phyloP scores from a whole-genome alignment of 495 filamentous ascomycete species.

The Lasiosphaeria miniovina region DNA sequence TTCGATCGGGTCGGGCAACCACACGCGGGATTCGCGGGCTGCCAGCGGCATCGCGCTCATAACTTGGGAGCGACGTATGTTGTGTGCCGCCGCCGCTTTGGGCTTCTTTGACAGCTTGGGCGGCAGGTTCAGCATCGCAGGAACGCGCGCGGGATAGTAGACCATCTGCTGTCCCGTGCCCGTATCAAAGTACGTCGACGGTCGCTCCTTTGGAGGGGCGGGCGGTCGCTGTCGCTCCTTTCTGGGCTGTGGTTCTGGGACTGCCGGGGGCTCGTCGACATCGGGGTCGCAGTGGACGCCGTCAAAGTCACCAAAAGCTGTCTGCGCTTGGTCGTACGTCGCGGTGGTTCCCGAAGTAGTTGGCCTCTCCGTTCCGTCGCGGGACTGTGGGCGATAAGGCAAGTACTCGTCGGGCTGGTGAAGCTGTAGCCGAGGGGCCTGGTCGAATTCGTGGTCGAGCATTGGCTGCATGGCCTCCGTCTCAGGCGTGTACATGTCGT shows the following conservation, averaged over 20 bases:
- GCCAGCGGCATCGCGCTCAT: constrained; percentile 44
- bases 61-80: constrained; percentile 67
- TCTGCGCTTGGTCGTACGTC: constrained; percentile 65
- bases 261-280: constrained; percentile 28
- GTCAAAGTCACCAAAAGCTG: constrained; percentile 87
- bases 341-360: constrained; percentile 58
- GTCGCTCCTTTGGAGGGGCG: constrained; percentile 36
- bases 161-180: constrained; percentile 73
- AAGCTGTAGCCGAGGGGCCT: constrained; percentile 28
- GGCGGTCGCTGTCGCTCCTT: constrained; percentile 16
- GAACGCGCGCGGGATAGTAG: constrained; percentile 93
- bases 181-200: constrained; percentile 62
- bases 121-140: constrained; percentile 87
- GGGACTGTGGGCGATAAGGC: constrained; percentile 14
- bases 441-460: constrained; percentile 13
- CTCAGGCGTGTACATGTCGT: constrained; percentile 15
- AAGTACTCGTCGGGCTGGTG: constrained; percentile 24
- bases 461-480: constrained; percentile 17
- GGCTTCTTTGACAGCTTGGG: constrained; percentile 79
- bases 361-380: constrained; percentile 29
- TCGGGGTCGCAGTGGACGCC: constrained; percentile 78
- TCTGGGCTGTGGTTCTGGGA: constrained; percentile 12
- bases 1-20: constrained; percentile 47
- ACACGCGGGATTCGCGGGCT: constrained; percentile 35
- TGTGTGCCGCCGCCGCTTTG: constrained; percentile 52